phyloP scores from a whole-genome alignment of 2,329 filamentous ascomycete species.

The Aureobasidium sp. region DNA sequence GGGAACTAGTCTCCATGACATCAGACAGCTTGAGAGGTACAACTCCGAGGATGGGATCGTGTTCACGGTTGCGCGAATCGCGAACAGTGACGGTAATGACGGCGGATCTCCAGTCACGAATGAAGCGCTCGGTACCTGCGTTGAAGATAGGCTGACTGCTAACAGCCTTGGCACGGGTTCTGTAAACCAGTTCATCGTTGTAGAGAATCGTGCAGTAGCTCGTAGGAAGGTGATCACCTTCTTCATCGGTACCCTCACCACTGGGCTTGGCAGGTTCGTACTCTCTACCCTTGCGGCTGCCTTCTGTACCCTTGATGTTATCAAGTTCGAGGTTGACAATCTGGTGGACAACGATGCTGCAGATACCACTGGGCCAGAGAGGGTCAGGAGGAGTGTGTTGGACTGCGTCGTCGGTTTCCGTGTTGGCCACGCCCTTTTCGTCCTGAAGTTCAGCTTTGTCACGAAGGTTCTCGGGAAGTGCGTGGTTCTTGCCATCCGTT shows the following conservation, averaged over 20 bases:
- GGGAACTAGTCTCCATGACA: slow-evolving; percentile 78
- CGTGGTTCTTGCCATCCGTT: slow-evolving; percentile 78
- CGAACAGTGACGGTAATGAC: slow-evolving; percentile 84
- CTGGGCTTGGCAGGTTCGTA: slow-evolving; percentile 81
- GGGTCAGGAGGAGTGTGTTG: slow-evolving; percentile 88
- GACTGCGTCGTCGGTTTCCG: slow-evolving; percentile 71
- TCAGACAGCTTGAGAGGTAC: slow-evolving; percentile 83
- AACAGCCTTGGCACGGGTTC: slow-evolving; percentile 89
- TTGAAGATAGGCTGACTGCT: slow-evolving; percentile 97
- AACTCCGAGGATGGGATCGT: slow-evolving; percentile 89
- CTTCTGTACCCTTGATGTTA: slow-evolving; percentile 77
- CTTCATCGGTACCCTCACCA: slow-evolving; percentile 81
- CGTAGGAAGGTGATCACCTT: slow-evolving; percentile 71
- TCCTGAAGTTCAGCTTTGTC: slow-evolving; percentile 75
- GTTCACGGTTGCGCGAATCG: slow-evolving; percentile 80
- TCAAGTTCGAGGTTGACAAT: slow-evolving; percentile 92
- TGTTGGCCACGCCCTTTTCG: slow-evolving; percentile 73
- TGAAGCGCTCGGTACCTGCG: slow-evolving; percentile 84
- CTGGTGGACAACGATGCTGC: slow-evolving; percentile 82
- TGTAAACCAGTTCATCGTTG: slow-evolving; percentile 85
- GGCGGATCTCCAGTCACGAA: slow-evolving; percentile 85
- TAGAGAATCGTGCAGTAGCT: slow-evolving; percentile 88
- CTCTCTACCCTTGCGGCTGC: slow-evolving; percentile 75
- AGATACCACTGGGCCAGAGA: slow-evolving; percentile 88
- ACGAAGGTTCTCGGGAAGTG: slow-evolving; percentile 64